A percentile compares a stretch with the other conserved stretches of the same genome.
These are phyloP conservation scores for Rhizopogon hawkerae DNA, from an alignment of 1,284 basidiomycete genomes.

Conservation along the genomic window DNA sequence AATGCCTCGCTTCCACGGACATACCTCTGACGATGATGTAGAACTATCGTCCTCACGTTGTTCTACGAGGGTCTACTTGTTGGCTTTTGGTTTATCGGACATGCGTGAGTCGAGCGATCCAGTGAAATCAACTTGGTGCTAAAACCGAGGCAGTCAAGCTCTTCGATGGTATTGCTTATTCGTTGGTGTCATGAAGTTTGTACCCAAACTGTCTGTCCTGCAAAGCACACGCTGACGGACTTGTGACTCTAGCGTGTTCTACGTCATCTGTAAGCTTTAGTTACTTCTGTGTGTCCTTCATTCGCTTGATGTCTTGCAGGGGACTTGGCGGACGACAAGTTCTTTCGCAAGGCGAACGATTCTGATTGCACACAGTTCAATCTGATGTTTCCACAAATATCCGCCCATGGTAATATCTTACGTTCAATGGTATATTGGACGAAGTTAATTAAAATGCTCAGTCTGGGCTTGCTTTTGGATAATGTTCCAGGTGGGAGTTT, in stretches of 20 bases:
- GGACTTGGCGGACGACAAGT: conserved; percentile 78
- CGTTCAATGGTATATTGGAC: not conserved
- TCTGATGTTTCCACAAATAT: conserved; percentile 56
- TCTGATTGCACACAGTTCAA: conserved; percentile 75
- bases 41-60: conserved; percentile 69
- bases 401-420: conserved; percentile 49
- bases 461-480: conserved; percentile 76
- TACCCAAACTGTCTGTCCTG: conserved; percentile 6
- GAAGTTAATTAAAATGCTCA: conserved; percentile 20
- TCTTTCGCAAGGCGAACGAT: conserved; percentile 79
- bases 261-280: conserved; percentile 58
- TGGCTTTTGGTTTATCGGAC: conserved; percentile 80
- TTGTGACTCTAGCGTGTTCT: conserved; percentile 49
- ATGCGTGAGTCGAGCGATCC: conserved; percentile 47
- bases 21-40: conserved; percentile 25
- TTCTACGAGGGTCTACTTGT: conserved; percentile 68
- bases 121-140: conserved; percentile 15
- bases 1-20: not conserved
- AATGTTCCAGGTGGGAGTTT: conserved; percentile 54
- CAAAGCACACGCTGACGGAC: conserved; percentile 13
- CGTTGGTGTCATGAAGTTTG: conserved; percentile 76
- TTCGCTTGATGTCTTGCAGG: conserved; percentile 34
- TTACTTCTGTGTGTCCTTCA: not conserved
- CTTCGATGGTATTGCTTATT: conserved; percentile 79
- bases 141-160: conserved; percentile 35